A percentile compares a stretch with the other conserved stretches of the same genome.
Evolutionary conservation across 164 flowering plant genomes (phyloP).

Genomic region (Vitis rupestris): DNA sequence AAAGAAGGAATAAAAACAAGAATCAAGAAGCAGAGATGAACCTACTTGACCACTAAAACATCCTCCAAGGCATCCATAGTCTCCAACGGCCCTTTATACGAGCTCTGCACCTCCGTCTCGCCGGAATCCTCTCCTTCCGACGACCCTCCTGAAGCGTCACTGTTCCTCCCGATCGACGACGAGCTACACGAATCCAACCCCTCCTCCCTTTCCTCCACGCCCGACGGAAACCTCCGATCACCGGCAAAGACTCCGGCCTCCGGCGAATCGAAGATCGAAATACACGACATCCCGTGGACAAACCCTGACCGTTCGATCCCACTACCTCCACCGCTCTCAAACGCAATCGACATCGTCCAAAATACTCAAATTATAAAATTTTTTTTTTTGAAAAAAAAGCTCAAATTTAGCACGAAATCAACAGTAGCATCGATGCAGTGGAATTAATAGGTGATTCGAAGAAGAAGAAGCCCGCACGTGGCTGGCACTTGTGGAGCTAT

Average conservation of each 20-base stretch:
- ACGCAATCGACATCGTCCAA: constrained; percentile 33
- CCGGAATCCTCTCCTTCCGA: constrained; percentile 31
- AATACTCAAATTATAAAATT: background rate
- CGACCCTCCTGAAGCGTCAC: constrained; percentile 34
- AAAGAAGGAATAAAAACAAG: background rate
- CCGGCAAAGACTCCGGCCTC: constrained; percentile 7
- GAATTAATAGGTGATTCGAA: background rate
- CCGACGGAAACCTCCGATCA: constrained; percentile 1
- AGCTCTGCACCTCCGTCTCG: constrained; percentile 69
- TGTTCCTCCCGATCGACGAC: constrained; percentile 64
- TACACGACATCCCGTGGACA: constrained; percentile 21
- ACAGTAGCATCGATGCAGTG: too few relatives aligned
- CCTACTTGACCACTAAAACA: constrained; percentile 64
- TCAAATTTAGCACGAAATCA: too few relatives aligned
- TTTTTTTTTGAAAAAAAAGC: too few relatives aligned
- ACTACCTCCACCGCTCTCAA: constrained; percentile 20
- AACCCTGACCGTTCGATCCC: constrained; percentile 28
- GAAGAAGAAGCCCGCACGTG: too few relatives aligned
- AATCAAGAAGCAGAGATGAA: background rate
- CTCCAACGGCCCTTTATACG: constrained; percentile 62
- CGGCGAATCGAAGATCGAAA: constrained; percentile 20
- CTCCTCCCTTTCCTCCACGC: constrained; percentile 10
- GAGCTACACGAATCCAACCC: constrained; percentile 30
- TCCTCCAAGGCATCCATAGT: constrained; percentile 65
- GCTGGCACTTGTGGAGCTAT: too few relatives aligned